phyloP scores from a whole-genome alignment of 106 monocot species.

The Dendrobium huoshanense region DNA sequence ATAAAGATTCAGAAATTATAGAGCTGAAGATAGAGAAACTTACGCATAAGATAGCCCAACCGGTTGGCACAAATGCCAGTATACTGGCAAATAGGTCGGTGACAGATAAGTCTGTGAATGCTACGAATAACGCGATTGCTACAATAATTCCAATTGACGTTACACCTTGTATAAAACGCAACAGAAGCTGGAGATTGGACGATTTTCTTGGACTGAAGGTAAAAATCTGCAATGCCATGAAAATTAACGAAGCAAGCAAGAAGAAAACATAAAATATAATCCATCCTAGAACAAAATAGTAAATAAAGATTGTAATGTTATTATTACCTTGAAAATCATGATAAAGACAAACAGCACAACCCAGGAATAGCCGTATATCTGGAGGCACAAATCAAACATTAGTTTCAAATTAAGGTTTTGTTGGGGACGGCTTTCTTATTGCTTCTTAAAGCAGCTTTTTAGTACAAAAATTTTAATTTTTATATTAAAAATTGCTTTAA shows the following conservation, averaged over 20 bases:
- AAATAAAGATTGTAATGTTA: not conserved
- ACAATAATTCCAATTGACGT: slow-evolving; percentile 52
- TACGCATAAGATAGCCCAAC: slow-evolving; percentile 79
- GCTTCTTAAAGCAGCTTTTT: too few relatives aligned
- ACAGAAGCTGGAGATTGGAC: slow-evolving; percentile 45
- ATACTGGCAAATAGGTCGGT: slow-evolving; percentile 75
- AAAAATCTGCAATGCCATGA: slow-evolving; percentile 43
- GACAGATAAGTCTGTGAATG: slow-evolving; percentile 53
- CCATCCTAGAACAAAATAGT: not conserved
- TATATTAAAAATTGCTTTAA: too few relatives aligned
- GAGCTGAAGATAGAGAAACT: slow-evolving; percentile 19
- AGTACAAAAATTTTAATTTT: too few relatives aligned
- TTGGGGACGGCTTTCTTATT: too few relatives aligned
- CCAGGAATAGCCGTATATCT: slow-evolving; percentile 95
- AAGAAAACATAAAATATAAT: not conserved
- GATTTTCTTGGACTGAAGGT: slow-evolving; percentile 63
- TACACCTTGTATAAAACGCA: slow-evolving; percentile 76
- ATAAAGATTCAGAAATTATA: too few relatives aligned
- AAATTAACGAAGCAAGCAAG: not conserved
- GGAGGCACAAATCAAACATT: slow-evolving; percentile 13
- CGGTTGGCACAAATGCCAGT: slow-evolving; percentile 82
- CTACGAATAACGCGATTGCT: slow-evolving; percentile 46
- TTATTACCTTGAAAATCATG: slow-evolving; percentile 75
- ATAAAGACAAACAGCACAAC: slow-evolving; percentile 48
- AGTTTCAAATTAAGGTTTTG: not conserved